Evolutionary conservation across 2,329 filamentous ascomycete genomes (phyloP).

Genomic region (Exophiala phaeomuriformis): DNA sequence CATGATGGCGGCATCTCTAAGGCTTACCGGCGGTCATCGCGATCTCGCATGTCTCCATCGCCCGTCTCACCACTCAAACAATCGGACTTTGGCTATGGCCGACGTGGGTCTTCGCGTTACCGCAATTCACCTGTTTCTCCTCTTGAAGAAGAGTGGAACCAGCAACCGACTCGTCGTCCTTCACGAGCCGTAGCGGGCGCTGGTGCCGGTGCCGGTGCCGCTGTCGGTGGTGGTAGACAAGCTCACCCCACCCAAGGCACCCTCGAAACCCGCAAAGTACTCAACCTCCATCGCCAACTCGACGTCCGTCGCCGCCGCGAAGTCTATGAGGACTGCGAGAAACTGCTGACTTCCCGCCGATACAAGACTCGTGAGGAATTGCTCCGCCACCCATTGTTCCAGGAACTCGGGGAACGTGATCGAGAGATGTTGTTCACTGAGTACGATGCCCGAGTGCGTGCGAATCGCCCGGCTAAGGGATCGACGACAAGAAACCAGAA

Average conservation of each 20-base stretch:
- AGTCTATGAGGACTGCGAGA: constrained; percentile 2
- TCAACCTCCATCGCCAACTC: not conserved
- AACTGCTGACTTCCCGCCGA: constrained; percentile 1
- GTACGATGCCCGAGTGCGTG: not conserved
- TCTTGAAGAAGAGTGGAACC: too few species aligned
- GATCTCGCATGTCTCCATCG: not conserved
- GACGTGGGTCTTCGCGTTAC: too few species aligned
- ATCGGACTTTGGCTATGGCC: not conserved
- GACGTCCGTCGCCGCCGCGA: constrained; percentile 1
- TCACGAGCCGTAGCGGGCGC: too few species aligned
- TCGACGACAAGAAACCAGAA: not conserved
- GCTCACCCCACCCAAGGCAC: not conserved
- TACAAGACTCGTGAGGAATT: not conserved
- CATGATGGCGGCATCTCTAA: constrained; percentile 3
- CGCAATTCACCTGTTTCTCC: too few species aligned
- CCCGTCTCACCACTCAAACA: not conserved
- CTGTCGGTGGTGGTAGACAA: too few species aligned
- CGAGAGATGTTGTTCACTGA: not conserved
- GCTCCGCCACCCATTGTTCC: not conserved
- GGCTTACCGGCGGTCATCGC: not conserved
- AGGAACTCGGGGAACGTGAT: constrained; percentile 1
- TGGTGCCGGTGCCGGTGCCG: too few species aligned
- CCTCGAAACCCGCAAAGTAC: not conserved
- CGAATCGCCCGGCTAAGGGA: not conserved
- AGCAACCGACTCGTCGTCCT: too few species aligned